These are phyloP conservation scores for Yamadazyma jaroonii DNA, from an alignment of 1,139 yeast genomes.

Conservation along the genomic window DNA sequence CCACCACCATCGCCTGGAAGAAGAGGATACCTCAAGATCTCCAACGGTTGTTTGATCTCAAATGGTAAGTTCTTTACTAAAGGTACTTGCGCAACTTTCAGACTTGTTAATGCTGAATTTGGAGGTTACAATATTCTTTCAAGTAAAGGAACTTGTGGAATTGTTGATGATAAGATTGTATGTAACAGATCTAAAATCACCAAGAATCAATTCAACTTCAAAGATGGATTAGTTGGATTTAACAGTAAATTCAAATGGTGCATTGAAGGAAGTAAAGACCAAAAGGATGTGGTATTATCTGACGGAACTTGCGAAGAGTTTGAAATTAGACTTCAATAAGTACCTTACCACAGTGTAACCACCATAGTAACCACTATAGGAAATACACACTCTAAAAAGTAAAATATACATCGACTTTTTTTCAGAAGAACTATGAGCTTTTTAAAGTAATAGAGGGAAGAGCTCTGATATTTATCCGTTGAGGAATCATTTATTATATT, in stretches of 20 bases:
- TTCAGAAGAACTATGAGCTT: too few relatives aligned
- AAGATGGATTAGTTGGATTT: slow-evolving; percentile 49
- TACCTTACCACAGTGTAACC: too few relatives aligned
- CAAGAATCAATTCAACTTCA: slow-evolving; percentile 51
- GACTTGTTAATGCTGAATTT: slow-evolving; percentile 49
- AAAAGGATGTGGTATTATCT: slow-evolving; percentile 53
- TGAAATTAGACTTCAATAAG: slow-evolving; percentile 4
- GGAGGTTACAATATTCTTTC: slow-evolving; percentile 72
- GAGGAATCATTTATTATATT: slow-evolving; percentile 34
- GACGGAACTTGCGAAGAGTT: slow-evolving; percentile 31
- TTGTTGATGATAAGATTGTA: slow-evolving; percentile 34
- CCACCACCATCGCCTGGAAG: slow-evolving; percentile 30
- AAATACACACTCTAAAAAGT: not conserved
- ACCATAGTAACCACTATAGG: too few relatives aligned
- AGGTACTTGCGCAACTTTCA: slow-evolving; percentile 80
- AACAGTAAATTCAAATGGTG: slow-evolving; percentile 71
- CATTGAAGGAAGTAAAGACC: slow-evolving; percentile 47
- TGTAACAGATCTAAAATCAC: slow-evolving; percentile 30
- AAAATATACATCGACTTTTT: too few relatives aligned
- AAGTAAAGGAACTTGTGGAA: slow-evolving; percentile 72
- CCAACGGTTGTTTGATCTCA: slow-evolving; percentile 76
- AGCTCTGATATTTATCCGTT: slow-evolving; percentile 53
- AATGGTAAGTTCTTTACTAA: slow-evolving; percentile 81
- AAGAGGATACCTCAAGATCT: slow-evolving; percentile 51
- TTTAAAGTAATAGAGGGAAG: too few relatives aligned